Evolutionary conservation across 176 grass and related monocot genomes (phyloP).

Genomic region (Carex myosuroides): DNA sequence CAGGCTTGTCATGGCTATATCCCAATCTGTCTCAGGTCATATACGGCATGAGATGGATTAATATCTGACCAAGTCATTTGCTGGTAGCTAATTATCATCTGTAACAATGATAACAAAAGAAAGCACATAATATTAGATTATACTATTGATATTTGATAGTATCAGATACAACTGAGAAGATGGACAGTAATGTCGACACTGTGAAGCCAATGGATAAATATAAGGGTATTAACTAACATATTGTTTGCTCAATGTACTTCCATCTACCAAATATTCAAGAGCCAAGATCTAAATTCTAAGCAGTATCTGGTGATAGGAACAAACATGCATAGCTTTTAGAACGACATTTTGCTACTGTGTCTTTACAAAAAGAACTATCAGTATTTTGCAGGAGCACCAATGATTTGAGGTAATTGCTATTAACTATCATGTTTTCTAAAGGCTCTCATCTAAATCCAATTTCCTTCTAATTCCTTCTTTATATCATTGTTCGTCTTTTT

Average conservation of each 20-base stretch:
- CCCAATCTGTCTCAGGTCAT: constrained; percentile 8
- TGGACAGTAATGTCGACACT: neutral
- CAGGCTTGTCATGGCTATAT: neutral
- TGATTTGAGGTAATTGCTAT: neutral
- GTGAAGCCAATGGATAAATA: neutral
- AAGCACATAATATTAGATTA: neutral
- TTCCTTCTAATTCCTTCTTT: neutral
- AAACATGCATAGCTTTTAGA: neutral
- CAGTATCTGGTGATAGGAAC: neutral
- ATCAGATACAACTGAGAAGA: neutral
- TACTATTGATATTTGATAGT: neutral
- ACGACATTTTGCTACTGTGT: neutral
- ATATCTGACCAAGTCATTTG: neutral
- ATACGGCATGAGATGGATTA: neutral
- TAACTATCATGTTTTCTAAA: neutral
- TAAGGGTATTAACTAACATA: neutral
- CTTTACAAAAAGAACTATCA: neutral
- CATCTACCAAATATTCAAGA: neutral
- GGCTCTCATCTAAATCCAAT: neutral
- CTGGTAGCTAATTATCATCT: constrained; percentile 11
- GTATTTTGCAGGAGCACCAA: neutral
- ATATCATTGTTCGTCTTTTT: neutral
- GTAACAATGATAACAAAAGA: neutral
- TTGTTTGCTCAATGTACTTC: neutral
- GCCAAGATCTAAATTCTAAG: neutral